Conservation (phyloP, 345 rosid genomes). For the Capsella bursapastoris region DNA sequence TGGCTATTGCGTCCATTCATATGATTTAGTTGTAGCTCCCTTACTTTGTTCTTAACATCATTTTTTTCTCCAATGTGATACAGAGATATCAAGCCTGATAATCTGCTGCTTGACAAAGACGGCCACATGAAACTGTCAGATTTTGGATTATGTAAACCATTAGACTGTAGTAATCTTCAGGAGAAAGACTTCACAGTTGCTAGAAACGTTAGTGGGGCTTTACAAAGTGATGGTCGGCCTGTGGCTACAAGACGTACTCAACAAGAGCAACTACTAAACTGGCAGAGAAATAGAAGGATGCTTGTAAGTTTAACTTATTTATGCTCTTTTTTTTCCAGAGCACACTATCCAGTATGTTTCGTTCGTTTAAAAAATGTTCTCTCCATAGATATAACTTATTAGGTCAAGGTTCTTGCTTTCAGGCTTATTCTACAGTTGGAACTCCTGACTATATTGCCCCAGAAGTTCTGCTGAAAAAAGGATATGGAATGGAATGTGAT, state of each 20-base stretch:
- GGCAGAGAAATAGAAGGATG: conserved; percentile 98
- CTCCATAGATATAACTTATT: conserved; percentile 37
- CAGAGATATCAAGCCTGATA: conserved; percentile 99
- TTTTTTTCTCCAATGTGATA: conserved; percentile 27
- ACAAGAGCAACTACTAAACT: conserved; percentile 87
- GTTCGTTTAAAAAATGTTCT: not conserved
- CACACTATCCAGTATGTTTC: not conserved
- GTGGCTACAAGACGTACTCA: conserved; percentile 84
- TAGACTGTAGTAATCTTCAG: conserved; percentile 95
- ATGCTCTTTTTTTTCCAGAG: not conserved
- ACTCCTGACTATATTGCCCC: conserved; percentile 99
- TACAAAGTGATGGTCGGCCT: conserved; percentile 83
- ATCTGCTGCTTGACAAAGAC: conserved; percentile 87
- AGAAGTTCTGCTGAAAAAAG: conserved; percentile 94
- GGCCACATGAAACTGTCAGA: conserved; percentile 98
- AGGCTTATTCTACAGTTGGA: conserved; percentile 99
- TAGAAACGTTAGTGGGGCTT: conserved; percentile 67
- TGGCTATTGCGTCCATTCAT: not conserved
- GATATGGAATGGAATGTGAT: conserved; percentile 99
- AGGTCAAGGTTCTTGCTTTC: conserved; percentile 40
- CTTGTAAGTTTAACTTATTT: conserved; percentile 64
- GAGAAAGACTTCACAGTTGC: conserved; percentile 81
- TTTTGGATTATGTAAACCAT: conserved; percentile 96
- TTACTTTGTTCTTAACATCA: conserved; percentile 9
- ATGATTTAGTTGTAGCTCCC: conserved; percentile 1